Evolutionary conservation across 345 rosid genomes (phyloP), one percentile per base, ranked within the genome.

Genomic region (Clausena lansium): DNA sequence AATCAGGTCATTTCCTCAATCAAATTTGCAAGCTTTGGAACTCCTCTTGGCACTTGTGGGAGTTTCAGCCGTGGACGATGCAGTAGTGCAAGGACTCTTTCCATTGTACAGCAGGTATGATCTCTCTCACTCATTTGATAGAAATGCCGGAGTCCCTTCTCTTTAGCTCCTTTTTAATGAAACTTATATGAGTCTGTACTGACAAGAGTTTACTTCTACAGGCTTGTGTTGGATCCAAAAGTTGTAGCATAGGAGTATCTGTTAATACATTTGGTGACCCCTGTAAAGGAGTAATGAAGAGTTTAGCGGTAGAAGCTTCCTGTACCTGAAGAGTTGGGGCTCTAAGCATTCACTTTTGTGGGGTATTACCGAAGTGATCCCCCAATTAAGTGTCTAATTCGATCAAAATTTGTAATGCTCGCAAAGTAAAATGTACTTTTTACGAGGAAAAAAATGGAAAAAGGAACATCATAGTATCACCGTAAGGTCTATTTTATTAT

Each of bases 231-330:
- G 99, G 99, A 67, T 84, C 84, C n/a, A 88, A 85, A 84, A 90
- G 92, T 70, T 95, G 99, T 75, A 91, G 78, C 39, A 70, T 95
- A n/a, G 85, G 76, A 77, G 97, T 91, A 17, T 91, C 97, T 2
- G 80, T 59, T 36, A 69, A 72, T 63, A 83, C 86, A n/a, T 92
- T 93, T 4, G 98, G 99, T 8, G 90, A 95, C n/a, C 96, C 96
- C 36, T 95, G 98, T 78, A 80, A 71, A 58, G 94, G 94, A 62
- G 86, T 85, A n/a, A 59, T 52, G 8, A 95, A 91, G 87, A 93
- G 96, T 85, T 83, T 95, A 87, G 98, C 99, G 36, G 93, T 92
- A 14, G 98, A 93, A 87, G 99, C 91, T 77, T 88, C 91, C 25
- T 95, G 98, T 85, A 71, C 89, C 60, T 91, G 72, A 87, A 60